These are phyloP conservation scores for Coprinopsis marcescibilis DNA, from an alignment of 768 basidiomycete genomes.

Conservation along the genomic window DNA sequence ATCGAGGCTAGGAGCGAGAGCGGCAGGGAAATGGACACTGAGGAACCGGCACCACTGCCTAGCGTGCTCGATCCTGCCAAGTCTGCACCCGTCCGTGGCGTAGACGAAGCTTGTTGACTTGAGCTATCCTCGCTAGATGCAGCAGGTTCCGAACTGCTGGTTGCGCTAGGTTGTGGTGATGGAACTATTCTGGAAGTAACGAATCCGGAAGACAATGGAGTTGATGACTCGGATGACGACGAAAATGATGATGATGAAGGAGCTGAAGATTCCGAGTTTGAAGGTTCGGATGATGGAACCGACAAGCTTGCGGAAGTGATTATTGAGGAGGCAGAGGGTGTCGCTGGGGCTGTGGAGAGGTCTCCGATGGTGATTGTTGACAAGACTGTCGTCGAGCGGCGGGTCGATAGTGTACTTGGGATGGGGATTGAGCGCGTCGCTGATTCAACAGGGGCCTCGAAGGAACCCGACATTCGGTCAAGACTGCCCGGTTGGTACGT, in stretches of 20 bases:
- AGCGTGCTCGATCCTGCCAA: neutral
- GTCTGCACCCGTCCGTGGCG: neutral
- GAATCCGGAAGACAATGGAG: constrained; percentile 3
- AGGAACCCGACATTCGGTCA: constrained; percentile 54
- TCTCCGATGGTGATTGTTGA: constrained; percentile 36
- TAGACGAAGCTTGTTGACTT: neutral
- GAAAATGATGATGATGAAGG: constrained; percentile 5
- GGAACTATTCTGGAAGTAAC: constrained; percentile 1
- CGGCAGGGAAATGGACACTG: constrained; percentile 6
- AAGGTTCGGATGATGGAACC: constrained; percentile 16
- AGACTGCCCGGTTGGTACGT: constrained; percentile 32
- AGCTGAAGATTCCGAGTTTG: neutral
- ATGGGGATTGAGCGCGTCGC: constrained; percentile 41
- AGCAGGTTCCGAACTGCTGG: constrained; percentile 1
- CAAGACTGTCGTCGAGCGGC: constrained; percentile 28
- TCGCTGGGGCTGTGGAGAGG: constrained; percentile 20
- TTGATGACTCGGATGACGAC: constrained; percentile 12
- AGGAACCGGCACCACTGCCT: neutral
- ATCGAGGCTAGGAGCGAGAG: neutral
- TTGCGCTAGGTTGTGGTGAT: constrained; percentile 2
- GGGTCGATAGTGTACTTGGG: constrained; percentile 29
- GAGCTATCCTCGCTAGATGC: neutral
- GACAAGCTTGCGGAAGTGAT: constrained; percentile 15
- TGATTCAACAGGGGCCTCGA: constrained; percentile 41
- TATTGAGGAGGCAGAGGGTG: constrained; percentile 12